phyloP scores from a whole-genome alignment of 2,329 filamentous ascomycete species.

The Xylariaceae sp. region DNA sequence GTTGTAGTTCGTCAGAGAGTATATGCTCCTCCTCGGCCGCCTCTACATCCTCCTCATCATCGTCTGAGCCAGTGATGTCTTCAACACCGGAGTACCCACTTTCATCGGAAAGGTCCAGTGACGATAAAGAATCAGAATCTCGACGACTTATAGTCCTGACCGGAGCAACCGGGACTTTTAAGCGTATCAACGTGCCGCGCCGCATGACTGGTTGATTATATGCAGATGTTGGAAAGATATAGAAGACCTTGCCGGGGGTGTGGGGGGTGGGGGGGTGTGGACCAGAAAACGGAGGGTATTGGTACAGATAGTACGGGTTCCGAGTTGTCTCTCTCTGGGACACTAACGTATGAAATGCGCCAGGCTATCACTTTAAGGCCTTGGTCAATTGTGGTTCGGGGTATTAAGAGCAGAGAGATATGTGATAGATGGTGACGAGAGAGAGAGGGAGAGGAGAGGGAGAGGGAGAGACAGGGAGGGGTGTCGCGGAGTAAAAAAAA shows the following conservation, averaged over 20 bases:
- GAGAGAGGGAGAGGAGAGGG: neutral
- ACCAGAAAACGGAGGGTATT: constrained; percentile 20
- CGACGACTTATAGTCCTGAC: constrained; percentile 44
- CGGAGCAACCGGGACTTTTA: constrained; percentile 41
- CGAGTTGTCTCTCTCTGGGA: constrained; percentile 4
- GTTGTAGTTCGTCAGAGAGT: constrained; percentile 42
- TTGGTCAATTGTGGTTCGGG: neutral
- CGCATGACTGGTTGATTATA: constrained; percentile 21
- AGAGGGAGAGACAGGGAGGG: neutral
- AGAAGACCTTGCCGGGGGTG: constrained; percentile 6
- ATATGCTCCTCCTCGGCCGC: constrained; percentile 74
- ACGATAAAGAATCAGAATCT: constrained; percentile 49
- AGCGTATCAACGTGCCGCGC: constrained; percentile 42
- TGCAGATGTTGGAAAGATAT: constrained; percentile 17
- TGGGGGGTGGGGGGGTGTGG: constrained; percentile 22
- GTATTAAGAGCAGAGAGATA: neutral
- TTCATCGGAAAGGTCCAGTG: constrained; percentile 56
- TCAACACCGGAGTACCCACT: constrained; percentile 71
- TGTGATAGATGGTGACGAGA: neutral
- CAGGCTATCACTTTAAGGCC: neutral
- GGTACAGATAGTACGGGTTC: constrained; percentile 34
- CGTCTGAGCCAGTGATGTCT: constrained; percentile 69
- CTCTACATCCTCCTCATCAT: constrained; percentile 73
- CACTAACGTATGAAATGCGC: constrained; percentile 3
- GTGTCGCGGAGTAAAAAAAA: neutral